Conservation (phyloP, 2,329 filamentous ascomycete genomes). For the Dryadomyces quercus-mongolicae region DNA sequence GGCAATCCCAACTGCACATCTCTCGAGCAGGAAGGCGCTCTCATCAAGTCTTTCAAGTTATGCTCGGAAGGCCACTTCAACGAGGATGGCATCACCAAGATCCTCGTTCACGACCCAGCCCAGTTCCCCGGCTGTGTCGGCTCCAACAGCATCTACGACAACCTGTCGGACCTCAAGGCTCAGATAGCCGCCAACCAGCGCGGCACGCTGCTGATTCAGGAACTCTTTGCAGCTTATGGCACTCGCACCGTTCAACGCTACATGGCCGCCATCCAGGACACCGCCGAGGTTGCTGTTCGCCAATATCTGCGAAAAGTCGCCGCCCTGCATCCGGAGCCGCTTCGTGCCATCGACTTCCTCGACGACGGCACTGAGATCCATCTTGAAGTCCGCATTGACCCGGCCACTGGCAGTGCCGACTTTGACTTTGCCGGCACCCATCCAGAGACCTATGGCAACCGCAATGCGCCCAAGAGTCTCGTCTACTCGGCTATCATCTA, state of each 20-base stretch:
- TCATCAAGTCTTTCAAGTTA: conserved; percentile 55
- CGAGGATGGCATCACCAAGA: conserved; percentile 50
- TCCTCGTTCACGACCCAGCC: conserved; percentile 54
- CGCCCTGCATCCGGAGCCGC: conserved; percentile 35
- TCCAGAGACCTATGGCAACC: conserved; percentile 15
- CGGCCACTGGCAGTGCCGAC: conserved; percentile 16
- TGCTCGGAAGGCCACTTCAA: conserved; percentile 68
- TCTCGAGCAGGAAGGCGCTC: conserved; percentile 51
- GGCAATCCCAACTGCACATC: conserved; percentile 67
- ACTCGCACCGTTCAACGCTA: conserved; percentile 28
- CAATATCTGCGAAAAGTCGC: conserved; percentile 52
- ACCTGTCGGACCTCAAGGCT: conserved; percentile 63
- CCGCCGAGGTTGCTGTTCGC: conserved; percentile 63
- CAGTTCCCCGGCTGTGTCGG: conserved; percentile 57
- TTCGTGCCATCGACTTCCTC: conserved; percentile 23
- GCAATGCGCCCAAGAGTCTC: conserved; percentile 6
- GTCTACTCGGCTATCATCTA: conserved; percentile 22
- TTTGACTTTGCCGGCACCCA: conserved; percentile 24
- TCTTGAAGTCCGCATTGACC: conserved; percentile 19
- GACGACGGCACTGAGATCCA: conserved; percentile 24
- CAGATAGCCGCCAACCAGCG: conserved; percentile 66
- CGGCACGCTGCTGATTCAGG: conserved; percentile 58
- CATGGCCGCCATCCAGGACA: conserved; percentile 67
- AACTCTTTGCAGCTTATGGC: conserved; percentile 58
- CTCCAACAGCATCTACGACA: conserved; percentile 40